Conservation (phyloP, 176 grass and related monocot species). For the Rhipidocladum racemiflorum region DNA sequence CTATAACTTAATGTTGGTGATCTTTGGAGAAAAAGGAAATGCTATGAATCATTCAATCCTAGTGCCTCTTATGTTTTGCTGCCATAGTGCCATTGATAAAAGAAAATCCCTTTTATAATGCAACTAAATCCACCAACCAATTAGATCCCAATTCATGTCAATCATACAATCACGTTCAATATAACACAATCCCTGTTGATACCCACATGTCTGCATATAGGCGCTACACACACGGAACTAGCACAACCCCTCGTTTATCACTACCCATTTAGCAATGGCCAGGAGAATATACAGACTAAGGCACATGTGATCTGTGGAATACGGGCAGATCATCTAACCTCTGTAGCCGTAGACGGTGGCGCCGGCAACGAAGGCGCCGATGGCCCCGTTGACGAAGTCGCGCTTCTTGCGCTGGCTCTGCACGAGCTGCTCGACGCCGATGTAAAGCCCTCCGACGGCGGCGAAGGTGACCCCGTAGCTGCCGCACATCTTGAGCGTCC, state of each 20-base stretch:
- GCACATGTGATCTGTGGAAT: background rate
- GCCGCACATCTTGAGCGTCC: slow-evolving; percentile 94
- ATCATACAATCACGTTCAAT: background rate
- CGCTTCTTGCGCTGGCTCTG: slow-evolving; percentile 80
- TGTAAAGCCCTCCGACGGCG: slow-evolving; percentile 81
- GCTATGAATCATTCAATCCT: background rate
- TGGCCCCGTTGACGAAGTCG: slow-evolving; percentile 83
- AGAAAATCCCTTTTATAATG: background rate
- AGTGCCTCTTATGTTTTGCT: background rate
- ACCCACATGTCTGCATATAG: background rate
- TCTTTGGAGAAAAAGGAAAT: background rate
- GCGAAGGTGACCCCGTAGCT: slow-evolving; percentile 84
- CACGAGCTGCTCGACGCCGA: slow-evolving; percentile 87
- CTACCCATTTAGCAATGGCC: background rate
- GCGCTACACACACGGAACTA: background rate
- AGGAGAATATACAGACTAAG: slow-evolving; percentile 6
- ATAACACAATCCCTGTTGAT: background rate
- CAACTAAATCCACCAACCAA: background rate
- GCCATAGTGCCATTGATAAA: background rate
- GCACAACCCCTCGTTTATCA: background rate
- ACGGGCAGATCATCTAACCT: slow-evolving; percentile 45
- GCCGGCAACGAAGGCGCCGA: slow-evolving; percentile 84
- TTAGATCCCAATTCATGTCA: background rate
- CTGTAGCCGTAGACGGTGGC: slow-evolving; percentile 78
- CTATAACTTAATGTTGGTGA: background rate